phyloP scores from a whole-genome alignment of 2,329 filamentous ascomycete genomes.

The Colletotrichum plurivorum region DNA sequence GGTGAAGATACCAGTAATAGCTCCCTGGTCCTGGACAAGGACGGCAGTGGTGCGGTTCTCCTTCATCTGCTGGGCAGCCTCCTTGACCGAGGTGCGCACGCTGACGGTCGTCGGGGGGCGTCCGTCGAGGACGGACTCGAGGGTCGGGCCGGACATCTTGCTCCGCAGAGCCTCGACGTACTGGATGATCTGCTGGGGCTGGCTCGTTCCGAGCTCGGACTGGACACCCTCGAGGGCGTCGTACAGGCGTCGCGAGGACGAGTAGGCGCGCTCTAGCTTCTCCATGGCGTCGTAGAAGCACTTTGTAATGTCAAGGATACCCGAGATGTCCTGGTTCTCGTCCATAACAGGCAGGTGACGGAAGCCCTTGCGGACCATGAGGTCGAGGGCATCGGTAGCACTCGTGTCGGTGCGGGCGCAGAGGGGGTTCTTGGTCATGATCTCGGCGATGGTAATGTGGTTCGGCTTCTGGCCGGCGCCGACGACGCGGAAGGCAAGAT shows the following conservation, averaged over 20 bases:
- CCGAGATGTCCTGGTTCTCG: constrained; percentile 99
- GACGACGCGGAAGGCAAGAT: constrained; percentile 96
- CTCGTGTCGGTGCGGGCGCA: constrained; percentile 98
- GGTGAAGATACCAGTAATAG: constrained; percentile 98
- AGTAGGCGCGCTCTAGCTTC: constrained; percentile 97
- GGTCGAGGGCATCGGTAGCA: constrained; percentile 94
- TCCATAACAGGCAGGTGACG: constrained; percentile 99
- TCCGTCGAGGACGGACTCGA: constrained; percentile 94
- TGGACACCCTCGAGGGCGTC: constrained; percentile 98
- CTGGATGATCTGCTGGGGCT: constrained; percentile 98
- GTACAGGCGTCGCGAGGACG: constrained; percentile 97
- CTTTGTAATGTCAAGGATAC: constrained; percentile 98
- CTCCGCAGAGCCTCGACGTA: constrained; percentile 95
- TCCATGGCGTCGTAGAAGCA: constrained; percentile 99
- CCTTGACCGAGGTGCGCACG: constrained; percentile 95
- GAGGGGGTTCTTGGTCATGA: constrained; percentile 99
- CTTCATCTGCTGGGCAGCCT: constrained; percentile 96
- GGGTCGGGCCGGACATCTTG: constrained; percentile 98
- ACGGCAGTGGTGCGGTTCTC: constrained; percentile 98
- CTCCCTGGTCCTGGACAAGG: constrained; percentile 94
- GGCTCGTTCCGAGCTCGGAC: constrained; percentile 93
- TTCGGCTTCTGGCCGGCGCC: constrained; percentile 90
- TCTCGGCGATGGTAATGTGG: constrained; percentile 94
- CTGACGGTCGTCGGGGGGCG: constrained; percentile 94
- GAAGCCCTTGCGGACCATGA: constrained; percentile 99